Conservation (phyloP, 352 stramenopile species). For the Thalassiosira hispida region DNA sequence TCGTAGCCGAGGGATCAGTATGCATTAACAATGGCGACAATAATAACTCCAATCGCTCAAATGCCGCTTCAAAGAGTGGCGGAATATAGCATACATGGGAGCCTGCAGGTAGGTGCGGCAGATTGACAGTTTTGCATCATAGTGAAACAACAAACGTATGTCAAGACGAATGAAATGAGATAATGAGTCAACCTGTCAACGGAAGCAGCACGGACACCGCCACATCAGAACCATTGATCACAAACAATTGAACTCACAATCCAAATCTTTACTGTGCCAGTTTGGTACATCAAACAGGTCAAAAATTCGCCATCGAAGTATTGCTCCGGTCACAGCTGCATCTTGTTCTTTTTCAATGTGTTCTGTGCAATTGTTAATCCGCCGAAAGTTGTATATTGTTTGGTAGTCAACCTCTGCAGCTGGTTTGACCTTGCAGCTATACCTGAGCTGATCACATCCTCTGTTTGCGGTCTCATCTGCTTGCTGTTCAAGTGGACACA, state of each 20-base stretch:
- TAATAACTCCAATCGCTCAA: constrained; percentile 35
- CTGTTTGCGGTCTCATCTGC: not conserved
- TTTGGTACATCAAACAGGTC: constrained; percentile 23
- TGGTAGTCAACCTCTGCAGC: constrained; percentile 16
- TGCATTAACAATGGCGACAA: constrained; percentile 22
- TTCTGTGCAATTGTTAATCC: constrained; percentile 32
- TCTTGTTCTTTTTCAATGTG: constrained; percentile 22
- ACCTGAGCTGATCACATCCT: constrained; percentile 9
- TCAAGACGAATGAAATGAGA: no score
- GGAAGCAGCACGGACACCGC: no score
- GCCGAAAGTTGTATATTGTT: constrained; percentile 42
- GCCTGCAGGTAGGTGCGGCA: not conserved
- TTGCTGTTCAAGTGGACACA: constrained; percentile 9
- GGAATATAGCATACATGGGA: constrained; percentile 37
- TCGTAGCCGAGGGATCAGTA: no score
- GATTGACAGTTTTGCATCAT: not conserved
- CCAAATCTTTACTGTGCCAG: constrained; percentile 26
- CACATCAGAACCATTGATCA: no score
- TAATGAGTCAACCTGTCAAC: no score
- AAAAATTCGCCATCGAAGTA: constrained; percentile 34
- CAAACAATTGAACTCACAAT: constrained; percentile 19
- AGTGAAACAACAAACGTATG: not conserved
- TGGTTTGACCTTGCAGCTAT: constrained; percentile 20
- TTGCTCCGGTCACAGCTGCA: constrained; percentile 19
- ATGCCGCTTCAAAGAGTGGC: constrained; percentile 30